Conservation (phyloP, 2,329 filamentous ascomycete species). For the Monilinia fructigena region DNA sequence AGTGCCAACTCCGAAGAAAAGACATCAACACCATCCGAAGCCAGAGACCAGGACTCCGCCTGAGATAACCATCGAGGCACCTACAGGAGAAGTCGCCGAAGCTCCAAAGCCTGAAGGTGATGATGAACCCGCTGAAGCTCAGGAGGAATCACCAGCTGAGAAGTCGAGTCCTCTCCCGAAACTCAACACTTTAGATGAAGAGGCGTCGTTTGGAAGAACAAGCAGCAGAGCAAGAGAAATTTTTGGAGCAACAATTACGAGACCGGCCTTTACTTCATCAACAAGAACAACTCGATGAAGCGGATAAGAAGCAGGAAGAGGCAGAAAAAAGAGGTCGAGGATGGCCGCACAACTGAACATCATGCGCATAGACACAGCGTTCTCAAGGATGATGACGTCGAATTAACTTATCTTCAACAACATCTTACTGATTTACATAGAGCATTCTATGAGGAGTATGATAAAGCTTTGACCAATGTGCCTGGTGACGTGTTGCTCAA, state of each 20-base stretch:
- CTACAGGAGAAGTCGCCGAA: conserved; percentile 5
- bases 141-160: conserved; percentile 21
- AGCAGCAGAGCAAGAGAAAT: conserved; percentile 80
- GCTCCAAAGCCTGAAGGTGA: conserved; percentile 12
- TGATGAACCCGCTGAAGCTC: not conserved
- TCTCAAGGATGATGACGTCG: conserved; percentile 82
- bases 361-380: conserved; percentile 64
- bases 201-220: conserved; percentile 69
- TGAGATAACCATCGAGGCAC: conserved; percentile 19
- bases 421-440: conserved; percentile 74
- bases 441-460: conserved; percentile 81
- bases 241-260: conserved; percentile 82
- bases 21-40: conserved; percentile 21
- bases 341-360: conserved; percentile 41
- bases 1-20: conserved; percentile 32
- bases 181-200: conserved; percentile 62
- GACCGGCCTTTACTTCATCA: conserved; percentile 88
- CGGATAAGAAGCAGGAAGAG: conserved; percentile 61
- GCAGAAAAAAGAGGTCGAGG: conserved; percentile 41
- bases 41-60: conserved; percentile 17
- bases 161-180: conserved; percentile 22
- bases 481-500: conserved; percentile 45
- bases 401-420: conserved; percentile 73
- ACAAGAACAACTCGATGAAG: conserved; percentile 86
- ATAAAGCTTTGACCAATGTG: conserved; percentile 47